Conservation (phyloP, 805 yeast genomes). For the Saturnispora serradocipensis region DNA sequence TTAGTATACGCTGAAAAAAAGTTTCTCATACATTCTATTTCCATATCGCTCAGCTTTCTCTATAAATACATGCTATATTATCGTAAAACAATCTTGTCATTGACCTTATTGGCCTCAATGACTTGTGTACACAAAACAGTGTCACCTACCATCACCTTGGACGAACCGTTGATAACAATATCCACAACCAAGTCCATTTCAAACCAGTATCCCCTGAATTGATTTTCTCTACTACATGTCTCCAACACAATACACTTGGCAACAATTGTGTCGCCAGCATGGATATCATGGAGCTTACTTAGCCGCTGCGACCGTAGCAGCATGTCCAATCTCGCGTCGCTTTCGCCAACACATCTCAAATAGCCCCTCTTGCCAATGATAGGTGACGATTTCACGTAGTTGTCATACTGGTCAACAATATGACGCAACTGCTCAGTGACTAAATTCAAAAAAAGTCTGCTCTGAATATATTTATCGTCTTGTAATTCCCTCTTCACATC, state of each 20-base stretch:
- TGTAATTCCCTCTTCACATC: background rate
- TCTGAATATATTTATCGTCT: background rate
- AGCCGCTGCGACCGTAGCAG: conserved; percentile 12
- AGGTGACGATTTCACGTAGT: background rate
- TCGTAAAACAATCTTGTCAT: conserved; percentile 7
- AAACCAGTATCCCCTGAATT: conserved; percentile 38
- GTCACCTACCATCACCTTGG: conserved; percentile 32
- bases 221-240: conserved; percentile 19
- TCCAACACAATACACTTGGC: conserved; percentile 37
- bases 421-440: background rate
- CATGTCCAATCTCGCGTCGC: conserved; percentile 22
- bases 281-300: conserved; percentile 11
- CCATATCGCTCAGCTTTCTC: background rate
- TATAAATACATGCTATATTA: background rate
- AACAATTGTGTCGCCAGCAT: conserved; percentile 4
- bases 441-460: background rate
- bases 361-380: background rate
- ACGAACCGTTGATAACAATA: conserved; percentile 17
- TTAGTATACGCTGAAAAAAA: background rate
- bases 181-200: conserved; percentile 41
- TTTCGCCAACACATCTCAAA: conserved; percentile 7
- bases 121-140: conserved; percentile 37
- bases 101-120: conserved; percentile 31
- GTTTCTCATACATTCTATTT: background rate
- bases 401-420: background rate